Conservation (phyloP, 139 green algal genomes). For the Micractinium conductrix region DNA sequence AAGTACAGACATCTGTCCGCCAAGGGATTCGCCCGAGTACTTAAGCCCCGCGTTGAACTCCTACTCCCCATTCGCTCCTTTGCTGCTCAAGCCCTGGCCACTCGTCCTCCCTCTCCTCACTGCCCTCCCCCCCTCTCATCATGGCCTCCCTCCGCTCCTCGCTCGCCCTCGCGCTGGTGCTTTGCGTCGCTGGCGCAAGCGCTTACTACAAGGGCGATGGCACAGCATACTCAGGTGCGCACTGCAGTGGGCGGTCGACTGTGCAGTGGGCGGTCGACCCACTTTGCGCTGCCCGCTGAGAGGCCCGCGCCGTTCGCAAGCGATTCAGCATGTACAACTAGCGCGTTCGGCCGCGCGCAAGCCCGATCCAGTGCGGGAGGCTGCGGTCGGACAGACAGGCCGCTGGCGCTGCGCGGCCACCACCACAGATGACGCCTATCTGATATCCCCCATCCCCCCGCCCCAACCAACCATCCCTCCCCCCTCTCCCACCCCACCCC, state of each 20-base stretch:
- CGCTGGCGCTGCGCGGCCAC: neutral
- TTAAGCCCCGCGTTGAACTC: too few species aligned
- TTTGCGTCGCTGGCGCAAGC: neutral
- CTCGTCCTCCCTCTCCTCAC: neutral
- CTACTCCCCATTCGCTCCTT: too few species aligned
- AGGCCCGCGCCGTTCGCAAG: too few species aligned
- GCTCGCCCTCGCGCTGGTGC: neutral
- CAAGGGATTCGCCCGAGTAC: too few species aligned
- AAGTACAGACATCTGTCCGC: too few species aligned
- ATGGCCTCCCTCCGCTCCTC: neutral
- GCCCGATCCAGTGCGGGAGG: neutral
- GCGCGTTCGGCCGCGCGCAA: too few species aligned
- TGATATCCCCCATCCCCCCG: neutral
- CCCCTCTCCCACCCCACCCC: too few species aligned
- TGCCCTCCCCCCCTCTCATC: neutral
- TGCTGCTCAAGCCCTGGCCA: neutral
- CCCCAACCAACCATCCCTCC: neutral
- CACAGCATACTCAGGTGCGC: neutral
- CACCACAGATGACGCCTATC: neutral
- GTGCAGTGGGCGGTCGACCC: neutral
- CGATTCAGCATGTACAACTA: neutral
- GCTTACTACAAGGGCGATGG: neutral
- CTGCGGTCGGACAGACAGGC: neutral
- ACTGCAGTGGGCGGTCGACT: neutral
- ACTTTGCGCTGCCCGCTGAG: neutral